phyloP scores from a whole-genome alignment of 2,329 filamentous ascomycete genomes.

The Aspergillus floridensis region DNA sequence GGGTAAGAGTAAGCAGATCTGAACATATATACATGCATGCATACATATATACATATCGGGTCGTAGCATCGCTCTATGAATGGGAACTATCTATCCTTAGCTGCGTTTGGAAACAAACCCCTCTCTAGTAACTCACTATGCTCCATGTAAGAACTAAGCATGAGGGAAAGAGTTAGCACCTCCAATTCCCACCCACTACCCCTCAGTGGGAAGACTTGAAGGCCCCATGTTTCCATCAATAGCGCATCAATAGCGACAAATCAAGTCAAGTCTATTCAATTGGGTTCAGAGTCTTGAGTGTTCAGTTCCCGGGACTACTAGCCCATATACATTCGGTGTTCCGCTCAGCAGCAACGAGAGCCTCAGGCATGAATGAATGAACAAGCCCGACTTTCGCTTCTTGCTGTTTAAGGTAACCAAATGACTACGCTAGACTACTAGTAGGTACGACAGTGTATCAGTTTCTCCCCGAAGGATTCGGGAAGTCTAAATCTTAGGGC shows the following conservation, averaged over 20 bases:
- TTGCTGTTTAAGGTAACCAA: too few species aligned
- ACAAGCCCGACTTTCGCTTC: too few species aligned
- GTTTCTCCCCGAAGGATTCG: background rate
- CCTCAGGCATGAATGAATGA: too few species aligned
- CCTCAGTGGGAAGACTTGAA: background rate
- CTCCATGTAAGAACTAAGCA: background rate
- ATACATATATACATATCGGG: background rate
- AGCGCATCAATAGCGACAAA: background rate
- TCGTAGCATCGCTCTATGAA: too few species aligned
- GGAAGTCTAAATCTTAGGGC: background rate
- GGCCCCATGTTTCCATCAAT: background rate
- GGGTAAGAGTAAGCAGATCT: background rate
- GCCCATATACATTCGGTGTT: too few species aligned
- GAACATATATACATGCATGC: background rate
- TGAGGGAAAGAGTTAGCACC: background rate
- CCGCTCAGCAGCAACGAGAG: too few species aligned
- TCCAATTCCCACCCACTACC: too few species aligned
- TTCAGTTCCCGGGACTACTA: too few species aligned
- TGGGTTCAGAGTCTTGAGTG: background rate
- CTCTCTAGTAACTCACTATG: background rate
- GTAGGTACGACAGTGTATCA: too few species aligned
- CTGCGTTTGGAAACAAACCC: background rate
- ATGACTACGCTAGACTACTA: too few species aligned
- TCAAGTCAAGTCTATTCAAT: background rate
- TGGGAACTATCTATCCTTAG: background rate